Percentiles rank a stretch among this genome's conserved stretches.
Conservation (phyloP, 2,329 filamentous ascomycete genomes). For the Xylariales sp. region DNA sequence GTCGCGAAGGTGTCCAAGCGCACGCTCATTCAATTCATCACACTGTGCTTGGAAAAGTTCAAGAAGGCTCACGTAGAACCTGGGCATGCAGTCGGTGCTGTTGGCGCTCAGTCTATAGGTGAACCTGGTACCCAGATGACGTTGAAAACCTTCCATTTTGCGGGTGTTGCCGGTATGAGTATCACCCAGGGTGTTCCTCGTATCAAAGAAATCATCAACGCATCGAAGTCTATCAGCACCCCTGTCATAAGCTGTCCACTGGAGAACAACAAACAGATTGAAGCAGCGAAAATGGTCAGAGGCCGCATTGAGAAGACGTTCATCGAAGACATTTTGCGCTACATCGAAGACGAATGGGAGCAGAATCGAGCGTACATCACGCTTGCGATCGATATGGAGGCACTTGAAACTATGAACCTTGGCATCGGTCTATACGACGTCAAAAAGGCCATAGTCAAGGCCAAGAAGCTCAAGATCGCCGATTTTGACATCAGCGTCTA, state of each 20-base stretch:
- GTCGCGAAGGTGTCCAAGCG: conserved; percentile 77
- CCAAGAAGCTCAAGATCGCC: conserved; percentile 78
- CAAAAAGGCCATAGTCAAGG: conserved; percentile 66
- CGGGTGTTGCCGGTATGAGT: conserved; percentile 98
- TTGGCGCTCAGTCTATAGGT: conserved; percentile 95
- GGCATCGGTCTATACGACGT: conserved; percentile 74
- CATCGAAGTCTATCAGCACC: conserved; percentile 87
- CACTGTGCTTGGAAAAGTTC: conserved; percentile 82
- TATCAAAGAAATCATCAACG: conserved; percentile 99
- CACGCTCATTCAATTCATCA: conserved; percentile 72
- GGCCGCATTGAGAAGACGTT: conserved; percentile 93
- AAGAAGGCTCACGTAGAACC: conserved; percentile 88
- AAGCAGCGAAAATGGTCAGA: conserved; percentile 85
- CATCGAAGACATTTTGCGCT: conserved; percentile 73
- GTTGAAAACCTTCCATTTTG: conserved; percentile 99
- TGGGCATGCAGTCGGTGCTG: conserved; percentile 91
- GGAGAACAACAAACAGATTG: conserved; percentile 67
- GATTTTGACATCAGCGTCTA: conserved; percentile 60
- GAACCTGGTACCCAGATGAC: conserved; percentile 99
- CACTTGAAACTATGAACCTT: conserved; percentile 74
- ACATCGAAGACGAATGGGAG: conserved; percentile 87
- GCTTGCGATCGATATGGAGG: conserved; percentile 75
- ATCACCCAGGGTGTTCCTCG: conserved; percentile 98
- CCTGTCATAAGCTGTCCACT: conserved; percentile 88
- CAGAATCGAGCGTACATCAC: conserved; percentile 69